These are phyloP conservation scores for Bryoglossum gracile DNA, from an alignment of 495 filamentous ascomycete genomes.

Conservation along the genomic window DNA sequence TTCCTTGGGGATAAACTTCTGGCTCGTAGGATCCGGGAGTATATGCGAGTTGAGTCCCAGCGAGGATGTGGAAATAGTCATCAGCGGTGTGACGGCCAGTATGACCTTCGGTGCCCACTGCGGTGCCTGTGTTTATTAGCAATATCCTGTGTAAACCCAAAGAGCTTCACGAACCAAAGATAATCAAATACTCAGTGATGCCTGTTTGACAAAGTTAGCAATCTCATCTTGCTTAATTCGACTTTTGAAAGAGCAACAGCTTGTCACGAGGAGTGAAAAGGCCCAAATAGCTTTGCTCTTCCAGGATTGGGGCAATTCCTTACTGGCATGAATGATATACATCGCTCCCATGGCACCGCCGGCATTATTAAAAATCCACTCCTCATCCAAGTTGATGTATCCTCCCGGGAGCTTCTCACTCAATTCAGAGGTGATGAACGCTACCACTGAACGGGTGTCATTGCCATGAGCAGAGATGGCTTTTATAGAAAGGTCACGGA, in stretches of 20 bases:
- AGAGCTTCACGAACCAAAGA: slow-evolving; percentile 51
- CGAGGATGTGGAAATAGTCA: slow-evolving; percentile 88
- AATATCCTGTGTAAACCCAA: background rate
- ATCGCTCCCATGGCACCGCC: slow-evolving; percentile 84
- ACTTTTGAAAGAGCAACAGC: too few relatives aligned
- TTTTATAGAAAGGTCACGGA: slow-evolving; percentile 59
- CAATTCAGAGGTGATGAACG: slow-evolving; percentile 55
- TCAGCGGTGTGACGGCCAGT: slow-evolving; percentile 80
- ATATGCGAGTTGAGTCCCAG: slow-evolving; percentile 66
- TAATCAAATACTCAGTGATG: slow-evolving; percentile 74
- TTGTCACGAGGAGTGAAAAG: too few relatives aligned
- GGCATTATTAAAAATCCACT: slow-evolving; percentile 73
- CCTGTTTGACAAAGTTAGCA: slow-evolving; percentile 13
- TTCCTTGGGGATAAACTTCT: slow-evolving; percentile 68
- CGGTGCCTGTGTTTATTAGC: slow-evolving; percentile 45
- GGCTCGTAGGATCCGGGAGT: slow-evolving; percentile 60
- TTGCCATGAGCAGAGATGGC: slow-evolving; percentile 62
- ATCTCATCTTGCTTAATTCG: too few relatives aligned
- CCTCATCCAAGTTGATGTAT: slow-evolving; percentile 51
- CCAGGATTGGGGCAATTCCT: slow-evolving; percentile 23
- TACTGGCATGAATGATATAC: slow-evolving; percentile 81
- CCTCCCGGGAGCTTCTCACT: slow-evolving; percentile 33
- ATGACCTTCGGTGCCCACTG: slow-evolving; percentile 85
- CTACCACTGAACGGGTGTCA: slow-evolving; percentile 60
- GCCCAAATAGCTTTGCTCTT: too few relatives aligned